Evolutionary conservation across 2,329 filamentous ascomycete genomes (phyloP).

Genomic region (Aspergillus quadricinctus): DNA sequence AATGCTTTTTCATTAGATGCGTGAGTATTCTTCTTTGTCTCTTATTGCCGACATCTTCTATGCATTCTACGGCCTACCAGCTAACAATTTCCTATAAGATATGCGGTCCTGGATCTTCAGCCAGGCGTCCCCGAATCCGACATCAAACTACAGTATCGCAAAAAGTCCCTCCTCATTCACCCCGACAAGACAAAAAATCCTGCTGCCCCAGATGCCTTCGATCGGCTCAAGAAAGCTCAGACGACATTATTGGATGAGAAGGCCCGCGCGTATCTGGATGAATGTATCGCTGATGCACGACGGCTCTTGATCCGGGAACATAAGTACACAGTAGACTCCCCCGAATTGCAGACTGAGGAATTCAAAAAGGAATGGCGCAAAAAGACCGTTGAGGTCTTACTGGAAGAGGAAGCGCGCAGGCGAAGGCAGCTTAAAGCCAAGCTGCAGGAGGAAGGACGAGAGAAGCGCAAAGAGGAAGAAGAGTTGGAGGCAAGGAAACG

Average conservation of each 20-base stretch:
- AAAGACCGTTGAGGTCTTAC: conserved; percentile 82
- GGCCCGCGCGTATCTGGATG: conserved; percentile 78
- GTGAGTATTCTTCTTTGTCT: conserved; percentile 37
- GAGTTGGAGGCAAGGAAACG: conserved; percentile 76
- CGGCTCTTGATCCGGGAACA: conserved; percentile 91
- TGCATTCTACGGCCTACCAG: not conserved
- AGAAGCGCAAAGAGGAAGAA: conserved; percentile 80
- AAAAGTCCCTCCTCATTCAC: conserved; percentile 98
- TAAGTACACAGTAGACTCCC: conserved; percentile 85
- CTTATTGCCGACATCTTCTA: not conserved
- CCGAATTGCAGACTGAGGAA: conserved; percentile 72
- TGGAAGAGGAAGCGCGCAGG: conserved; percentile 85
- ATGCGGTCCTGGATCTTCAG: conserved; percentile 91
- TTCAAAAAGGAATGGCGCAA: conserved; percentile 84
- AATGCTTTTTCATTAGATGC: conserved; percentile 80
- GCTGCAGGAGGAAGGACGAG: conserved; percentile 92
- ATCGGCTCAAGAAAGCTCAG: conserved; percentile 92
- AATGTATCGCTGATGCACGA: conserved; percentile 91
- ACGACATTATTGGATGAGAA: conserved; percentile 91
- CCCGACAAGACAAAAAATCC: conserved; percentile 96
- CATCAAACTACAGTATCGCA: conserved; percentile 91
- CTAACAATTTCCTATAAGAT: conserved; percentile 47
- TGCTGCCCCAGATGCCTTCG: conserved; percentile 88
- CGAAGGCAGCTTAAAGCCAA: conserved; percentile 84
- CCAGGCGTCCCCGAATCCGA: conserved; percentile 93